A percentile compares a stretch with the other conserved stretches of the same genome.
Evolutionary conservation across 2,329 filamentous ascomycete genomes (phyloP).

Genomic region (Berkeleyomyces rouxiae): DNA sequence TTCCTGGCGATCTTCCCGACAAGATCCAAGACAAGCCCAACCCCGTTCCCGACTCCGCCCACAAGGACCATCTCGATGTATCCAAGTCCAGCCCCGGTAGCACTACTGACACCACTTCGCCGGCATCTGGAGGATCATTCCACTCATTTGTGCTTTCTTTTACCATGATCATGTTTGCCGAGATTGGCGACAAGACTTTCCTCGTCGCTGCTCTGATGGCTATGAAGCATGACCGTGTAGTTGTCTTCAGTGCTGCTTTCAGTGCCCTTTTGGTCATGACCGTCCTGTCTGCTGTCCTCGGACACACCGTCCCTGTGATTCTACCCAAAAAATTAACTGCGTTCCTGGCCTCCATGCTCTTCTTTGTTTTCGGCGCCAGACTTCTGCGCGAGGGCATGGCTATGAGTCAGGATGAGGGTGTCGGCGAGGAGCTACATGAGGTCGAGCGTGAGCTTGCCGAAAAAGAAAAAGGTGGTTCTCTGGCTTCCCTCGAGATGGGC

Average conservation of each 20-base stretch:
- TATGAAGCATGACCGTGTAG: conserved; percentile 87
- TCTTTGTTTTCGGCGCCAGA: conserved; percentile 76
- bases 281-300: conserved; percentile 76
- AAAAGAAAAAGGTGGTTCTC: conserved; percentile 63
- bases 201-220: conserved; percentile 94
- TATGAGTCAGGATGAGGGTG: conserved; percentile 80
- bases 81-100: conserved; percentile 17
- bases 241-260: conserved; percentile 93
- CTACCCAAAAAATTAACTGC: conserved; percentile 85
- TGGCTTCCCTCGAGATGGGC: conserved; percentile 61
- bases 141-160: conserved; percentile 87
- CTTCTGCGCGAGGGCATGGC: conserved; percentile 72
- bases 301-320: conserved; percentile 78
- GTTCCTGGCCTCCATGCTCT: conserved; percentile 67
- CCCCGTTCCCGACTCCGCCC: conserved; percentile 48
- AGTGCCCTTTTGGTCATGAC: conserved; percentile 88
- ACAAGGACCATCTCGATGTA: conserved; percentile 46
- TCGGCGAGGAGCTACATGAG: conserved; percentile 94
- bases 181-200: conserved; percentile 97
- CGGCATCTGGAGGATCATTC: conserved; percentile 31
- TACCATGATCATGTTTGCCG: conserved; percentile 94
- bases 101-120: conserved; percentile 17
- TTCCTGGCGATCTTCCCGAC: conserved; percentile 64
- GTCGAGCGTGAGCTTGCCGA: conserved; percentile 88
- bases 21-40: conserved; percentile 59